Conservation (phyloP, 306 rosid genomes). For the Gynostemma pentaphyllum region DNA sequence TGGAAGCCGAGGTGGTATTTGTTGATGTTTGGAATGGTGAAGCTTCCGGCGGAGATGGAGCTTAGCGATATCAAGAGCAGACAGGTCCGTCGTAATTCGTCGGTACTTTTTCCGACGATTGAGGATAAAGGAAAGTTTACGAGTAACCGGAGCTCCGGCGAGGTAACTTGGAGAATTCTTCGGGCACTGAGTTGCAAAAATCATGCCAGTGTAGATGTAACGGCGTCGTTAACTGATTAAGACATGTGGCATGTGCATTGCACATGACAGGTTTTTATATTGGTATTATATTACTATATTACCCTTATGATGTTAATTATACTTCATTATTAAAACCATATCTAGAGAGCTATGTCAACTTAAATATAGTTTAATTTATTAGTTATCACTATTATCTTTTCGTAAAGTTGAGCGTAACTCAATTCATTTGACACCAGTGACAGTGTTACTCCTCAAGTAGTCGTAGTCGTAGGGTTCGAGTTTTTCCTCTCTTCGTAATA, state of each 20-base stretch:
- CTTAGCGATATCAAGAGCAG: slow-evolving; percentile 63
- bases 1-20: slow-evolving; percentile 56
- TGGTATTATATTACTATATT: background rate
- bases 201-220: slow-evolving; percentile 47
- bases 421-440: no score
- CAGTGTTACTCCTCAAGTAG: no score
- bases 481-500: no score
- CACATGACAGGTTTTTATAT: background rate
- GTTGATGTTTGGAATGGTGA: slow-evolving; percentile 54
- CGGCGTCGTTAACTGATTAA: slow-evolving; percentile 35
- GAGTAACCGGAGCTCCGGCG: slow-evolving; percentile 38
- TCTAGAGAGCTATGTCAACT: no score
- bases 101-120: slow-evolving; percentile 18
- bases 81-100: slow-evolving; percentile 43
- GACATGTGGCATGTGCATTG: background rate
- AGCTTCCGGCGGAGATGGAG: slow-evolving; percentile 69
- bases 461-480: no score
- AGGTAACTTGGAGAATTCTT: slow-evolving; percentile 64
- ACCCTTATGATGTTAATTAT: background rate
- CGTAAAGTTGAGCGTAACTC: no score
- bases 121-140: slow-evolving; percentile 17
- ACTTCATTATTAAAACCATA: no score
- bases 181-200: slow-evolving; percentile 76
- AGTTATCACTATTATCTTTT: no score
- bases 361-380: no score